These are phyloP conservation scores for Venustampulla echinocandica DNA, from an alignment of 495 filamentous ascomycete species.

Conservation along the genomic window DNA sequence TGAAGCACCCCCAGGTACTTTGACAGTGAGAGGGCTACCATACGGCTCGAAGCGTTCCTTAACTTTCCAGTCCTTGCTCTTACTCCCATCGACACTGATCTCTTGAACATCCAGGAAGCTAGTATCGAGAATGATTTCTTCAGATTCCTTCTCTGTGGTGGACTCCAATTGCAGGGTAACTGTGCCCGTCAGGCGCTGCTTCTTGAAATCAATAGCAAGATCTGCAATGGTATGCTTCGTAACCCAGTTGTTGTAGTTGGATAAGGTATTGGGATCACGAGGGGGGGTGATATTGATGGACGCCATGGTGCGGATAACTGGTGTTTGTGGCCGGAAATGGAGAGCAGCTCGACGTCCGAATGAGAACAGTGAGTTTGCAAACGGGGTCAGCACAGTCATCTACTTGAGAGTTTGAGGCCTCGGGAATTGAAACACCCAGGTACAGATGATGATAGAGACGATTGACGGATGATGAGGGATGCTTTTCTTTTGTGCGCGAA, in stretches of 20 bases:
- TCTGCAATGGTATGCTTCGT: slow-evolving; percentile 74
- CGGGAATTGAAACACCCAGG: too few species aligned
- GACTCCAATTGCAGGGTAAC: slow-evolving; percentile 67
- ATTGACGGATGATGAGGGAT: too few species aligned
- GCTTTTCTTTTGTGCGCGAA: too few species aligned
- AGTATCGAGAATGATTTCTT: slow-evolving; percentile 79
- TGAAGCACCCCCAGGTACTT: slow-evolving; percentile 51
- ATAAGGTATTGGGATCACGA: slow-evolving; percentile 82
- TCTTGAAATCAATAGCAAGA: slow-evolving; percentile 72
- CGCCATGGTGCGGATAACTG: slow-evolving; percentile 32
- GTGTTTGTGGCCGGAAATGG: background rate
- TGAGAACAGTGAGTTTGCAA: background rate
- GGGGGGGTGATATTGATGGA: slow-evolving; percentile 23
- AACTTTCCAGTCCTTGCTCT: slow-evolving; percentile 53
- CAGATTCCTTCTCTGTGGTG: slow-evolving; percentile 54
- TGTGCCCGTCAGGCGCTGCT: slow-evolving; percentile 62
- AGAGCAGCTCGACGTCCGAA: background rate
- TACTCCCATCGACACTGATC: slow-evolving; percentile 54
- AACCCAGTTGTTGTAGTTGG: slow-evolving; percentile 79
- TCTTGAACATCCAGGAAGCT: slow-evolving; percentile 63
- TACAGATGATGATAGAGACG: too few species aligned
- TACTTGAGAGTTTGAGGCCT: too few species aligned
- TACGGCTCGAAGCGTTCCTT: slow-evolving; percentile 61
- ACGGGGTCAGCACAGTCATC: slow-evolving; percentile 11
- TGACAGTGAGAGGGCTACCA: slow-evolving; percentile 71